These are phyloP conservation scores for Alternaria panax DNA, from an alignment of 2,329 filamentous ascomycete species.

Conservation along the genomic window DNA sequence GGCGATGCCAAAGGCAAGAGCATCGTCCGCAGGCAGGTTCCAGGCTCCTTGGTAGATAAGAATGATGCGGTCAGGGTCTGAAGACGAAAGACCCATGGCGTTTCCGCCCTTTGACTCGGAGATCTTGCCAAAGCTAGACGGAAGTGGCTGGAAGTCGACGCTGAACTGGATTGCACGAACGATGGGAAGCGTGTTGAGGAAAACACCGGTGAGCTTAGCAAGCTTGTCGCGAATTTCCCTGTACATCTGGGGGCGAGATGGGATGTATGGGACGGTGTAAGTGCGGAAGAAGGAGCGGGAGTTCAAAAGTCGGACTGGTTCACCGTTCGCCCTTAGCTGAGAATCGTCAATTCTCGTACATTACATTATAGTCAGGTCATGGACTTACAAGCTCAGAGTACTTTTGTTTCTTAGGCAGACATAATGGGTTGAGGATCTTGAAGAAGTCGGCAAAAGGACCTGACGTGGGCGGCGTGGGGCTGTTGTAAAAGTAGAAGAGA, in stretches of 20 bases:
- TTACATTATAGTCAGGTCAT: neutral
- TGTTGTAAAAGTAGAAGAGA: conserved; percentile 35
- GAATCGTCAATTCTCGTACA: neutral
- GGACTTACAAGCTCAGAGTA: conserved; percentile 44
- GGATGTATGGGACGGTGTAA: conserved; percentile 34
- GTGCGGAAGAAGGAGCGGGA: conserved; percentile 34
- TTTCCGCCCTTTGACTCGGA: conserved; percentile 33
- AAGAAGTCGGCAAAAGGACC: conserved; percentile 46
- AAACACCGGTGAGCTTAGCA: conserved; percentile 28
- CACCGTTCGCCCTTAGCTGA: conserved; percentile 27
- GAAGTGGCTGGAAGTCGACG: conserved; percentile 37
- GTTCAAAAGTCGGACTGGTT: conserved; percentile 16
- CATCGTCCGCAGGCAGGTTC: conserved; percentile 24
- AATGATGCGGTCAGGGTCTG: conserved; percentile 30
- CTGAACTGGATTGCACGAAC: conserved; percentile 26
- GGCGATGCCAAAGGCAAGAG: conserved; percentile 17
- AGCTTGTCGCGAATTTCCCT: conserved; percentile 45
- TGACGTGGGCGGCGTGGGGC: conserved; percentile 38
- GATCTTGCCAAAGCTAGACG: conserved; percentile 24
- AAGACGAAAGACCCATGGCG: conserved; percentile 32
- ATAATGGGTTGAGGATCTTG: conserved; percentile 32
- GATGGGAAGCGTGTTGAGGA: conserved; percentile 25
- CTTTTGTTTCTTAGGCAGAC: conserved; percentile 33
- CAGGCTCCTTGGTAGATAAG: conserved; percentile 33
- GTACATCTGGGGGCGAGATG: conserved; percentile 44